Conservation (phyloP, 176 grass and related monocot species). For the Pharus latifolius region DNA sequence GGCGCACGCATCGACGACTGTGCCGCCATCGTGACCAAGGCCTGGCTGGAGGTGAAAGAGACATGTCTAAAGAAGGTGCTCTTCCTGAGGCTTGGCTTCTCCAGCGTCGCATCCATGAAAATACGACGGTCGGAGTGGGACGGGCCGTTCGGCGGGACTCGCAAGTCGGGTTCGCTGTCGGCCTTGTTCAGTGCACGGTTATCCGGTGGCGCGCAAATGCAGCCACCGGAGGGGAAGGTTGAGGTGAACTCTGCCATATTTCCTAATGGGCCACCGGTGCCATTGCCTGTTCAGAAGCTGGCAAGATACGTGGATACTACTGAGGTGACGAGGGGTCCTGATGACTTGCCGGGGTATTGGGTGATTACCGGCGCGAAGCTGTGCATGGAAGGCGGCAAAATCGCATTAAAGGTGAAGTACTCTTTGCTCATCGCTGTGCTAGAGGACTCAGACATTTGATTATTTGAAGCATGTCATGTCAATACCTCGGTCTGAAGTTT, state of each 20-base stretch:
- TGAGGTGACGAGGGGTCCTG: slow-evolving; percentile 58
- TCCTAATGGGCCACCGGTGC: slow-evolving; percentile 78
- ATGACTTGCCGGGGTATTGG: slow-evolving; percentile 81
- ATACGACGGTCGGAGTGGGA: slow-evolving; percentile 88
- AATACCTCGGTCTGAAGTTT: background rate
- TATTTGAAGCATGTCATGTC: background rate
- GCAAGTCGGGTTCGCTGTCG: slow-evolving; percentile 57
- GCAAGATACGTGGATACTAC: slow-evolving; percentile 66
- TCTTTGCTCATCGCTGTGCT: slow-evolving; percentile 57
- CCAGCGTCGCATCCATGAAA: slow-evolving; percentile 53
- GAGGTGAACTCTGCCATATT: slow-evolving; percentile 89
- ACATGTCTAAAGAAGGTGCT: slow-evolving; percentile 74
- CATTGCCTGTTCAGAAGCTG: slow-evolving; percentile 65
- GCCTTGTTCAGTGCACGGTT: slow-evolving; percentile 45
- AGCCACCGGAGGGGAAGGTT: slow-evolving; percentile 26
- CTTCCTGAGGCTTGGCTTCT: slow-evolving; percentile 78
- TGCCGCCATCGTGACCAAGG: slow-evolving; percentile 73
- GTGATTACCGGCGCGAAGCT: slow-evolving; percentile 83
- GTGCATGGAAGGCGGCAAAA: slow-evolving; percentile 58
- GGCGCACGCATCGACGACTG: slow-evolving; percentile 60
- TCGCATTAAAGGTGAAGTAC: slow-evolving; percentile 72
- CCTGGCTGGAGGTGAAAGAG: slow-evolving; percentile 81
- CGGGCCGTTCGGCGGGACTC: slow-evolving; percentile 21
- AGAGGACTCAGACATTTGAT: slow-evolving; percentile 34
- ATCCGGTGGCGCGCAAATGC: slow-evolving; percentile 13